Evolutionary conservation across 2,329 filamentous ascomycete genomes (phyloP), one percentile per base, ranked within the genome.

Genomic region (Acephala macrosclerotiorum): DNA sequence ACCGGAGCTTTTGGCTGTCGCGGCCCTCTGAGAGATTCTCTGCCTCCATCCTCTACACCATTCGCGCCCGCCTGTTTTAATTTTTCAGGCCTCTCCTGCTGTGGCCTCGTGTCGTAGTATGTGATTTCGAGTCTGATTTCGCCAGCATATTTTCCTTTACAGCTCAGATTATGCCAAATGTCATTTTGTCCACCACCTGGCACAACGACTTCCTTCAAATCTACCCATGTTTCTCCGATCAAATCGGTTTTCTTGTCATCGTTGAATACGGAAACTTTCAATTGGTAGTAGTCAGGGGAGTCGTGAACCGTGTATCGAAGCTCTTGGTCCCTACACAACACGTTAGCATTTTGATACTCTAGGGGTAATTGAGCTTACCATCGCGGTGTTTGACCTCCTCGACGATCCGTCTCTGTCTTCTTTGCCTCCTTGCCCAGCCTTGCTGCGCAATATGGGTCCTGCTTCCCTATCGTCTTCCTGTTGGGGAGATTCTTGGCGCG

Each of bases 201-300:
- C 22, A 94, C 85, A 68, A 99, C 87, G 73, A 99, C 91, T 72
- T 88, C 86, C 71, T 89, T 89, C 66, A 99, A 84, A 75, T 92
- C 91, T 65, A 98, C 87, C 90, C 93, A 97, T 7, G 92, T 89
- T 79, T 99, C 96, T 70, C 96, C 96, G 73, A 99, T 97, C 70
- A 99, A 80, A 72, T 99, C 96, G 0, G 95, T 98, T 82, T 91
- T 96, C 82, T 97, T 98, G 80, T 99, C 96, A 75, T 99, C 96
- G 77, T 97, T 97, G 82, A 99, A 99, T 6, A 98, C 88, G 2
- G 95, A 97, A 18, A 98, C 85, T 78, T 99, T 99, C 64, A 99
- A 85, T 77, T 94, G 93, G 80, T 93, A 94, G 82, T 99, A 99
- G 80, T 99, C 96, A 20, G 94, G 90, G 18, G 94, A 97, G 75